Evolutionary conservation across 73 alveolate species (phyloP), one percentile per base, ranked within the genome.

Genomic region (Paramecium primaurelia): DNA sequence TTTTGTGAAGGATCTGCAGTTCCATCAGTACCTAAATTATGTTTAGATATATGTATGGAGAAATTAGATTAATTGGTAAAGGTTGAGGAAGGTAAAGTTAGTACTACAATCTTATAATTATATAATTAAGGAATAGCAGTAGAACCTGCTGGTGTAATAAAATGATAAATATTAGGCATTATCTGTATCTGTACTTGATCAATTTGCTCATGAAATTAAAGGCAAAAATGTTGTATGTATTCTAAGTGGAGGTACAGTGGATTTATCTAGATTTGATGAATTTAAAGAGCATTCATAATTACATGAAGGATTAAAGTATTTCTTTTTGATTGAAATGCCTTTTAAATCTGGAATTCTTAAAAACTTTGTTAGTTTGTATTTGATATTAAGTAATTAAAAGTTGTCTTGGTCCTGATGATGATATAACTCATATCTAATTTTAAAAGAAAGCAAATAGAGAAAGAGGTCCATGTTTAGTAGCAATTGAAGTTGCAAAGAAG

Each of bases 361-460:
- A 34, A 77, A 60, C 8, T 87, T 87, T 40, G 86, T 87, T 68
- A 38, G 71, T 32, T 40, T 49, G 93, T 87, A 54, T 18, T n/a
- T 18, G 22, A 73, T 34, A 8, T 4, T 36, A 18, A 12, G 3
- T 37, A 37, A 4, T 36, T 16, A 2, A 36, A n/a, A 73, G 87
- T 16, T 73, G 93, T 87, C 71, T 87, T 3, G 93, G 93, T 6
- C 93, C 93, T 87, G 86, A 58, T 59, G 93, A 87, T 68, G 93
- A 87, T 49, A 64, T 87, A 8, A 64, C 88, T 60, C 93, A 87
- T 40, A 64, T 87, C 20, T 10, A 87, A 87, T 87, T 87, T 16
- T 28, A 87, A 44, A 87, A 87, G 69, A 87, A 87, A 26, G 88
- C 93, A 0, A 87, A 87, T 37, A 18, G 93, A 64, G 93, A 87